Percentiles rank a stretch among this genome's conserved stretches.
These are phyloP conservation scores for Yarrowia galli DNA, from an alignment of 1,139 yeast genomes.

Conservation along the genomic window DNA sequence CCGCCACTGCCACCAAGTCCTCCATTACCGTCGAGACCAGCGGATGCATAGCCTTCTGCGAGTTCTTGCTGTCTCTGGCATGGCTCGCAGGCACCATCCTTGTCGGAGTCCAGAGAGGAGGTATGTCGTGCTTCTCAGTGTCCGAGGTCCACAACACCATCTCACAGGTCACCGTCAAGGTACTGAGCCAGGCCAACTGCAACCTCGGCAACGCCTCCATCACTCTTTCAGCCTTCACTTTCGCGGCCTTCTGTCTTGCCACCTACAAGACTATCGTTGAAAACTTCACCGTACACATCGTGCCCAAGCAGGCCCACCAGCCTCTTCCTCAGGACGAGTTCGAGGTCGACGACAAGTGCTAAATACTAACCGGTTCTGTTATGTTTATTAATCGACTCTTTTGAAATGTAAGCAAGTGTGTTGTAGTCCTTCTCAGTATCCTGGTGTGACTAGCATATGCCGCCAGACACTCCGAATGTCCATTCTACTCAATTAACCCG, in stretches of 20 bases:
- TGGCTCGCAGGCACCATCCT: conserved; percentile 13
- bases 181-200: conserved; percentile 22
- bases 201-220: conserved; percentile 14
- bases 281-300: neutral
- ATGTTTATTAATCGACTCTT: too few species aligned
- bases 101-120: conserved; percentile 9
- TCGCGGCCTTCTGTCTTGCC: conserved; percentile 1
- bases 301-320: neutral
- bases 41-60: neutral
- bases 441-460: too few species aligned
- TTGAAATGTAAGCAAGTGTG: neutral
- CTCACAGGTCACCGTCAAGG: neutral
- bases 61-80: neutral
- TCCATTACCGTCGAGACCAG: too few species aligned
- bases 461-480: too few species aligned
- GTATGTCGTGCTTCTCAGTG: conserved; percentile 7
- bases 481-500: too few species aligned
- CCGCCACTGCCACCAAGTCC: neutral
- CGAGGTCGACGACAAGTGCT: conserved; percentile 10
- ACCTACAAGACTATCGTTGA: neutral
- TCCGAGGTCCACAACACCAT: conserved; percentile 10
- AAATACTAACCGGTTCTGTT: conserved; percentile 4
- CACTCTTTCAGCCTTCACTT: neutral
- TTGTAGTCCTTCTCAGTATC: neutral
- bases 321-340: neutral